A percentile compares a stretch with the other conserved stretches of the same genome.
Conservation (phyloP, 495 filamentous ascomycete species). For the Aspergillus panamensis region DNA sequence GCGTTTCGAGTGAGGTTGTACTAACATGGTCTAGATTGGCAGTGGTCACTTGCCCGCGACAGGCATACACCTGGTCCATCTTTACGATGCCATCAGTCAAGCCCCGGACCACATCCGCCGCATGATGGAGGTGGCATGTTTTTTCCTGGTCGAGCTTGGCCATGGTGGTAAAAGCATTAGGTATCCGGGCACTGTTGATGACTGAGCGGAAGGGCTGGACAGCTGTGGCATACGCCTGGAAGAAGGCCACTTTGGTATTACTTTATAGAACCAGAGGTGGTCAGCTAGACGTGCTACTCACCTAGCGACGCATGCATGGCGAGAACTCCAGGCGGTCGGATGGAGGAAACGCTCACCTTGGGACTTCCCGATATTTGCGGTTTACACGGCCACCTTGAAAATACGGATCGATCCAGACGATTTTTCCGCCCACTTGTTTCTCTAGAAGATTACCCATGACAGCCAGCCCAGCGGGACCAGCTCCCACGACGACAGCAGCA, state of each 20-base stretch:
- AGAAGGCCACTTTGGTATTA: constrained; percentile 51
- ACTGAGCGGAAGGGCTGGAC: constrained; percentile 48
- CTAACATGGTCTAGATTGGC: constrained; percentile 36
- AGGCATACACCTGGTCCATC: constrained; percentile 42
- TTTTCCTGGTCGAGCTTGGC: constrained; percentile 51
- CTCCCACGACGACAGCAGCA: constrained; percentile 54
- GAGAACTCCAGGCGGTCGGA: constrained; percentile 4
- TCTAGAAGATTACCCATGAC: constrained; percentile 55
- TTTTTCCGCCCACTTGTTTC: constrained; percentile 41
- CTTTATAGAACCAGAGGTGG: constrained; percentile 17
- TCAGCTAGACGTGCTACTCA: constrained; percentile 18
- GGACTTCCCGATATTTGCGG: constrained; percentile 54
- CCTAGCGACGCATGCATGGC: constrained; percentile 1
- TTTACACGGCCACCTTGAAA: constrained; percentile 52
- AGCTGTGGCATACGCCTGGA: constrained; percentile 49
- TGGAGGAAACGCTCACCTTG: constrained; percentile 38
- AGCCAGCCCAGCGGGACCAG: constrained; percentile 55
- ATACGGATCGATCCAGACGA: constrained; percentile 53
- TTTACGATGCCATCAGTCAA: constrained; percentile 49
- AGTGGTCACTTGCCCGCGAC: constrained; percentile 40
- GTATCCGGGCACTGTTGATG: constrained; percentile 40
- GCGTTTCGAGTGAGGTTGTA: constrained; percentile 2
- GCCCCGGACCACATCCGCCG: constrained; percentile 50
- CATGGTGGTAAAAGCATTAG: constrained; percentile 51
- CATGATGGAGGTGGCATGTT: constrained; percentile 51